Conservation (phyloP, 306 rosid genomes). For the Trifolium repens region DNA sequence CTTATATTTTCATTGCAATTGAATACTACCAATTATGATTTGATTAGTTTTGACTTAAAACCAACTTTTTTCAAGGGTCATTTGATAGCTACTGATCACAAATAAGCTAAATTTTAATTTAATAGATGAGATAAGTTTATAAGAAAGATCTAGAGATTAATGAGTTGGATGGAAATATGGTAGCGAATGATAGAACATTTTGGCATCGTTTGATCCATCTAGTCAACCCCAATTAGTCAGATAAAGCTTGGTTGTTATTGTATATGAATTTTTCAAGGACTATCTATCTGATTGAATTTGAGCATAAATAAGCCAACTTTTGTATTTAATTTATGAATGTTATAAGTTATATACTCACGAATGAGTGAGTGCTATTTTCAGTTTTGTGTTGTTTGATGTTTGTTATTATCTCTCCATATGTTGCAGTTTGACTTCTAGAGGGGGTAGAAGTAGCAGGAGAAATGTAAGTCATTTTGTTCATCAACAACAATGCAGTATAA, state of each 20-base stretch:
- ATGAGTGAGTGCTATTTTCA: neutral
- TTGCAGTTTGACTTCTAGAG: constrained; percentile 62
- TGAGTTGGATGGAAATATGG: too few relatives aligned
- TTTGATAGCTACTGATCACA: neutral
- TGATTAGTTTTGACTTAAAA: neutral
- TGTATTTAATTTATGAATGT: too few relatives aligned
- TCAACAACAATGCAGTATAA: neutral
- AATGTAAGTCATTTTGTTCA: constrained; percentile 61
- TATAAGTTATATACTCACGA: too few relatives aligned
- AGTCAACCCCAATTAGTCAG: too few relatives aligned
- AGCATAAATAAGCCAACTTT: neutral
- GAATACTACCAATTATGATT: neutral
- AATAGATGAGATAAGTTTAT: too few relatives aligned
- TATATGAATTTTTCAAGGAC: neutral
- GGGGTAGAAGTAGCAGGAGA: constrained; percentile 79
- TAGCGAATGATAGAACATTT: too few relatives aligned
- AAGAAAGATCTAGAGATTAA: too few relatives aligned
- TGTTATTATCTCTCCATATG: neutral
- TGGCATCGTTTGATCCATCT: too few relatives aligned
- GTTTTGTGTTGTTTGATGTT: neutral
- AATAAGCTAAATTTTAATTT: too few relatives aligned
- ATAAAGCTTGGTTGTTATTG: too few relatives aligned
- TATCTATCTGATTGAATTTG: neutral
- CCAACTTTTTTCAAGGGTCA: neutral
- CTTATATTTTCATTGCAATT: neutral